These are phyloP conservation scores for Athelia psychrophila DNA, from an alignment of 1,284 basidiomycete species.

Conservation along the genomic window DNA sequence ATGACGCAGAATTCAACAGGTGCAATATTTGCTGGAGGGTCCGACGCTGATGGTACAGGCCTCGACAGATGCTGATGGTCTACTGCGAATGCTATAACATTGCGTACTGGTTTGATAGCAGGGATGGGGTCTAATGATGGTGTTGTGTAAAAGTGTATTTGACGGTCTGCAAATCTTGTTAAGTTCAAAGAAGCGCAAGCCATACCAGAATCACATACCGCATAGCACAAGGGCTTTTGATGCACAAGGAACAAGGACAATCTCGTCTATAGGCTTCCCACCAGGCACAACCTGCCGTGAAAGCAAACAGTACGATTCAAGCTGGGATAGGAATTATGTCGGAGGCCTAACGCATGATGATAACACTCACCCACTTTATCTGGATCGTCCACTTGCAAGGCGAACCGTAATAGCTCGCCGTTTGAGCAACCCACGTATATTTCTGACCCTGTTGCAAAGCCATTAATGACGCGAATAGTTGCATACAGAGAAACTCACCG, in stretches of 20 bases:
- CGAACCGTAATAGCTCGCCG: constrained; percentile 67
- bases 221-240: constrained; percentile 69
- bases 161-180: constrained; percentile 51
- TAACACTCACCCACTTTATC: constrained; percentile 39
- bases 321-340: constrained; percentile 31
- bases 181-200: not conserved
- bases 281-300: constrained; percentile 64
- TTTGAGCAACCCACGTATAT: constrained; percentile 75
- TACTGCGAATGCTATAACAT: constrained; percentile 75
- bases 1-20: constrained; percentile 79
- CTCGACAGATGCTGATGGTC: constrained; percentile 75
- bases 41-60: constrained; percentile 39
- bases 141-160: constrained; percentile 76
- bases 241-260: constrained; percentile 75
- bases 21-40: constrained; percentile 38
- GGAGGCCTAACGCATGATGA: not conserved
- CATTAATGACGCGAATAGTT: constrained; percentile 4
- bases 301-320: constrained; percentile 62
- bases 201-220: constrained; percentile 39
- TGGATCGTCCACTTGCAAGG: constrained; percentile 54
- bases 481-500: constrained; percentile 20
- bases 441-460: constrained; percentile 52
- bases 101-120: constrained; percentile 71
- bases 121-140: constrained; percentile 76
- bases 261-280: constrained; percentile 71